These are phyloP conservation scores for Diaporthe sp. DNA, from an alignment of 2,329 filamentous ascomycete species.

Conservation along the genomic window DNA sequence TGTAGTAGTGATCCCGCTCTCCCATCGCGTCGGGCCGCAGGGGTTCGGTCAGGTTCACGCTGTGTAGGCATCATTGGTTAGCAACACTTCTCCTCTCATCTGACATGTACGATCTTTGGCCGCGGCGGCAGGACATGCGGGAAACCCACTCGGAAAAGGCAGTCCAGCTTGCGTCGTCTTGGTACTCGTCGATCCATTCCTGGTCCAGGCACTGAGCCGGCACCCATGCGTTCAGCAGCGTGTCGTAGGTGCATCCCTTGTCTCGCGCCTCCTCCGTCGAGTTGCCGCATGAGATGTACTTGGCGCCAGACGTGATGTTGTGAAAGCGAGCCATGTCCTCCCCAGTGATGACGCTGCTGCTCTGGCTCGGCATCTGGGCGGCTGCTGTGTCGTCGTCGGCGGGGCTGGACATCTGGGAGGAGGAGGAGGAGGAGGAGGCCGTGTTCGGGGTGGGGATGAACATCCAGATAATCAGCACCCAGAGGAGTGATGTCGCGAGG, in stretches of 20 bases:
- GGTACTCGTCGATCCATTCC: constrained; percentile 46
- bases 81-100: not conserved
- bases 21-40: constrained; percentile 44
- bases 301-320: constrained; percentile 30
- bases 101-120: not conserved
- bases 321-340: constrained; percentile 14
- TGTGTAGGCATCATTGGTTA: not conserved
- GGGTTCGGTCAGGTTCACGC: constrained; percentile 42
- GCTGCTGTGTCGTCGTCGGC: not conserved
- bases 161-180: constrained; percentile 45
- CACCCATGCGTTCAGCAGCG: constrained; percentile 41
- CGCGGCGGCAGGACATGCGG: not conserved
- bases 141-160: constrained; percentile 42
- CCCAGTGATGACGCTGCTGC: constrained; percentile 13
- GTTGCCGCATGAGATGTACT: constrained; percentile 35
- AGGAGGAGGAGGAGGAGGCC: not conserved
- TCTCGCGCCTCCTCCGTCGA: constrained; percentile 39
- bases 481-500: constrained; percentile 27
- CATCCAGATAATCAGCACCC: constrained; percentile 29
- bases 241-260: constrained; percentile 40
- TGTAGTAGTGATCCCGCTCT: constrained; percentile 45
- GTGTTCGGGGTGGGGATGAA: not conserved
- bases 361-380: constrained; percentile 5
- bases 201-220: constrained; percentile 46
- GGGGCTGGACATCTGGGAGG: not conserved